Evolutionary conservation across 2,329 filamentous ascomycete species (phyloP), one percentile per base, ranked within the genome.

Genomic region (Meredithiella fracta): DNA sequence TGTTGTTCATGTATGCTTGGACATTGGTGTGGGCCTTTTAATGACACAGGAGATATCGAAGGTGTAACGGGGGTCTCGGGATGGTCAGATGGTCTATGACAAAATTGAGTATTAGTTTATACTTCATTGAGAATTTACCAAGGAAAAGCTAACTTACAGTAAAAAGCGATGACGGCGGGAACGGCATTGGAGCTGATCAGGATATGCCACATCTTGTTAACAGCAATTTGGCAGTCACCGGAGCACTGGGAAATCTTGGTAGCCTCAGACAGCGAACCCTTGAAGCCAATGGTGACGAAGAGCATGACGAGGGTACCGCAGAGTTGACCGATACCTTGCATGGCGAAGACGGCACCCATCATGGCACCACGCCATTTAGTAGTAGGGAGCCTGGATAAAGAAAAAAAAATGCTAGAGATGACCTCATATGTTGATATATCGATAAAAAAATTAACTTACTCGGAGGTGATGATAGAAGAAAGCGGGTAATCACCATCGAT

Each of bases 151-250:
- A 37, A 40, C 68, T 62, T 62, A 68, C 67, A 92, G 73, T 92
- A 92, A 17, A 94, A 78, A 20, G 87, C 86, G 60, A 90, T 80
- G 65, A 81, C 86, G 47, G 83, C 86, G 1, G 86, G 86, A 7
- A 92, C 78, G 47, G 84, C 85, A 61, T 86, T 86, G 63, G 90
- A 85, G 11, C 86, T 86, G 64, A 92, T 86, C 51, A 92, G 75
- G 14, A 81, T 75, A 62, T 86, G 78, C 86, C 86, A 92, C 83
- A 90, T 90, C 74, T 88, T 89, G 71, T 92, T 86, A 4, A 90
- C 84, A 14, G 55, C 55, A 17, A 69, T 56, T 44, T 64, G 67
- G 60, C 68, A 70, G 20, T 60, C 61, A 44, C 67, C 68, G 17
- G 58, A 61, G 66, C 87, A 92, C 50, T 72, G 67, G 26, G 70